A percentile compares a stretch with the other conserved stretches of the same genome.
These are phyloP conservation scores for Ascochyta pisi DNA, from an alignment of 2,329 filamentous ascomycete species.

Conservation along the genomic window DNA sequence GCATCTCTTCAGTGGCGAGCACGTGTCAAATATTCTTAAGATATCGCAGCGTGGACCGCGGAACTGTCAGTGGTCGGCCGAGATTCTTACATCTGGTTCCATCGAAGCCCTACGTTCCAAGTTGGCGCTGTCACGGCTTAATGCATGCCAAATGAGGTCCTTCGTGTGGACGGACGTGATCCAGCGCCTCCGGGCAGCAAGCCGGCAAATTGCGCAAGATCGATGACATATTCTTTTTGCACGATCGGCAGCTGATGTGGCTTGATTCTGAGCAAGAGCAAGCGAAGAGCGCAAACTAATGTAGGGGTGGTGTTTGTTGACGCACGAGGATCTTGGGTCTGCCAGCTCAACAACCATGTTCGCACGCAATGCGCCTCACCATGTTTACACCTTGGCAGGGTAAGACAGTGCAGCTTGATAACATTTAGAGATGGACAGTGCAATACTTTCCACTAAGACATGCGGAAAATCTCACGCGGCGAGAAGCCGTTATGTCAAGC, in stretches of 20 bases:
- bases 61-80: neutral
- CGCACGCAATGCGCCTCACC: neutral
- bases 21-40: neutral
- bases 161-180: neutral
- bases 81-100: neutral
- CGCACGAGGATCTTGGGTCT: neutral
- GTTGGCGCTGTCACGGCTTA: neutral
- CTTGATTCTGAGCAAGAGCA: neutral
- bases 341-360: neutral
- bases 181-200: neutral
- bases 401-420: neutral
- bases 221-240: neutral
- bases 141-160: neutral
- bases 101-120: neutral
- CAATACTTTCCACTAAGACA: neutral
- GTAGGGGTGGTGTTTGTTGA: neutral
- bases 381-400: neutral
- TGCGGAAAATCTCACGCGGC: no score
- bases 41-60: neutral
- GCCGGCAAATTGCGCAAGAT: neutral
- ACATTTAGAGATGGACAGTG: neutral
- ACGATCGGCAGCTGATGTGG: neutral
- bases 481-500: neutral
- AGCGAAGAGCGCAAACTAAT: constrained; percentile 2
- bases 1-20: neutral